Evolutionary conservation across 768 basidiomycete genomes (phyloP), one percentile per base, ranked within the genome.

Genomic region (Terana coerulea): DNA sequence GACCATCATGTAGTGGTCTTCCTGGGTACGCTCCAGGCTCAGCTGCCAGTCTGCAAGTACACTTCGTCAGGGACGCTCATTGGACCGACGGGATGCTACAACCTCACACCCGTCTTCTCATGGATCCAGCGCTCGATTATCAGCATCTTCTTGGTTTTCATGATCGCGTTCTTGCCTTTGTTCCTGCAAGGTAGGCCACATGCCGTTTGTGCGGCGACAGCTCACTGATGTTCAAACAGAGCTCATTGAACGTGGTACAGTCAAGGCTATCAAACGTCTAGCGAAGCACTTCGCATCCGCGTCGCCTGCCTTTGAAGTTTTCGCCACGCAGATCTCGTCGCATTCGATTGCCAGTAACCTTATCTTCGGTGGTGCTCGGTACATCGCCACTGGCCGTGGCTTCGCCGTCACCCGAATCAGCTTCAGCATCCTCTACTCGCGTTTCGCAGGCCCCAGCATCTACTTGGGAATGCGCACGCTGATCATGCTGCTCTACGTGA

Each of bases 321-420:
- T 98, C 73, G 88, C 91, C 12, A 99, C 97, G 1, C 95, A 98
- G 69, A 98, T 99, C 62, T 95, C 92, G 67, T 94, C 94, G 40
- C 92, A 98, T 65, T 98, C 97, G 24, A 98, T 99, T 68, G 75
- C 97, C 56, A 95, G 86, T 69, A 95, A 99, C 70, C 73, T 99
- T 72, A 95, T 91, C 5, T 98, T 97, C 54, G 97, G 97, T 69
- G 97, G 97, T 43, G 97, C 97, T 39, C 83, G 97, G 46, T 99
- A 98, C 71, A 99, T 99, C 58, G 94, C 97, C 14, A 99, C 95
- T 21, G 97, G 97, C 42, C 91, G 97, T 79, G 97, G 97, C 34
- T 99, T 99, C 64, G 97, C 97, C 24, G 98, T 95, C 4, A 90
- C 92, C 19, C 79, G 97, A 48, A 91, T 97, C 54, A 88, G 88